Base-by-base conservation (phyloP, 768 basidiomycete genomes). In the Suillus weaverae region DNA sequence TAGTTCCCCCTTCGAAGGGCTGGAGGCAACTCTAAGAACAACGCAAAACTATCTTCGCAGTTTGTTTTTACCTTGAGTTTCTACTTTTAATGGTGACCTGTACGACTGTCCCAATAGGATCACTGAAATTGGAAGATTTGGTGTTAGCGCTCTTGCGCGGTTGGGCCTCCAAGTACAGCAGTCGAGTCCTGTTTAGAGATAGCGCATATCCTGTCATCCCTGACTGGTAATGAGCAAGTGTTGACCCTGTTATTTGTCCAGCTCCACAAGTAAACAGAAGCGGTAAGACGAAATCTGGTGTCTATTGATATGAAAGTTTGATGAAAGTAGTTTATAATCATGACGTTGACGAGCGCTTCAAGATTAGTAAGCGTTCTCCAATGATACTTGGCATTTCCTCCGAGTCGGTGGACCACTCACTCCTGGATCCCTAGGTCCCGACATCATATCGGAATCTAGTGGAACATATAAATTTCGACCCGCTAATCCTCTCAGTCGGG, bases 31-130 rank as follows among this genome's bases (percentile, higher is more conserved):
- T 56, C 54, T 14, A 22, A 55, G 11, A 13, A 16, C n/a, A 16
- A 16, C 36, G 7, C n/a, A n/a, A 36, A 55, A 35, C 13, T 36
- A 36, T 36, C 35, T 36, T n/a, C 18, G 32, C 32, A 33, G 32
- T 7, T 48, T 35, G 33, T 54, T 32, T 33, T 35, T 56, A 22
- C 35, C 54, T 56, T 36, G n/a, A 35, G n/a, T 8, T 56, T 18
- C 35, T 36, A n/a, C n/a, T 36, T 55, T 55, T 36, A 11, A 35
- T 22, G 54, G 35, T 55, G 18, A 55, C 54, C 13, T 35, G 54
- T 36, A 36, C 51, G 32, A 33, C 54, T 55, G 54, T 55, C 54
- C 54, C 35, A n/a, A 22, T 22, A 56, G 54, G n/a, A 55, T 36
- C 11, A 8, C 13, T 36, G 20, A 16, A 14, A 56, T 22, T 53